Evolutionary conservation across 1,284 basidiomycete genomes (phyloP).

Genomic region (Paramarasmius palmivorus): DNA sequence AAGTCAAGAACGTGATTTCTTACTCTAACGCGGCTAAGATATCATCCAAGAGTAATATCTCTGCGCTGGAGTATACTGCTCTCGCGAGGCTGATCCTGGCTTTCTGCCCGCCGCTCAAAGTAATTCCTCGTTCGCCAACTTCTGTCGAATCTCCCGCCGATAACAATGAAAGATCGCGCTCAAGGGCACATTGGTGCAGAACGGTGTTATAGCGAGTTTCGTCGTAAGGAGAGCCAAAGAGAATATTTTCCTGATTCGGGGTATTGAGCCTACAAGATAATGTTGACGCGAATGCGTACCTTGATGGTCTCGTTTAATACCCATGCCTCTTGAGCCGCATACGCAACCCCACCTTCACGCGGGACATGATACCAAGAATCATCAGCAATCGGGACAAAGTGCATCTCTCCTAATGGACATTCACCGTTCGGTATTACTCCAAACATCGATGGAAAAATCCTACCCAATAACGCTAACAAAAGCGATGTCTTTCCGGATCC

Average conservation of each 20-base stretch:
- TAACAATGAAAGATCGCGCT: conserved; percentile 53
- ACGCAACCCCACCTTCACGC: conserved; percentile 55
- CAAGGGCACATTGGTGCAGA: conserved; percentile 52
- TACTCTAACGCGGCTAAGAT: conserved; percentile 57
- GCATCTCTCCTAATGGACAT: conserved; percentile 38
- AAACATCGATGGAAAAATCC: not conserved
- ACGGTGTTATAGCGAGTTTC: conserved; percentile 61
- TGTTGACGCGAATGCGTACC: conserved; percentile 36
- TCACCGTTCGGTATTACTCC: not conserved
- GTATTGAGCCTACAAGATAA: conserved; percentile 37
- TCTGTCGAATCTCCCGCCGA: conserved; percentile 50
- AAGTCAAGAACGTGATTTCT: conserved; percentile 10
- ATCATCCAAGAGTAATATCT: conserved; percentile 66
- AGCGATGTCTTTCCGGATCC: conserved; percentile 43
- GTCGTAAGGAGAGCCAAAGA: conserved; percentile 68
- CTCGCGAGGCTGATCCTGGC: conserved; percentile 73
- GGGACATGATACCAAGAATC: conserved; percentile 57
- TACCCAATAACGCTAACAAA: conserved; percentile 48
- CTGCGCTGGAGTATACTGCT: conserved; percentile 65
- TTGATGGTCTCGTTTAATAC: conserved; percentile 54
- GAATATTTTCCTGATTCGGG: conserved; percentile 52
- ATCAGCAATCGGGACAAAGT: conserved; percentile 42
- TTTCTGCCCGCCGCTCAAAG: conserved; percentile 69
- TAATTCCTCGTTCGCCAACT: conserved; percentile 48
- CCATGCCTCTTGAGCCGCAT: conserved; percentile 73